Percentiles rank a stretch among this genome's conserved stretches.
Conservation (phyloP, 2,329 filamentous ascomycete species). For the Epichloe typhina region DNA sequence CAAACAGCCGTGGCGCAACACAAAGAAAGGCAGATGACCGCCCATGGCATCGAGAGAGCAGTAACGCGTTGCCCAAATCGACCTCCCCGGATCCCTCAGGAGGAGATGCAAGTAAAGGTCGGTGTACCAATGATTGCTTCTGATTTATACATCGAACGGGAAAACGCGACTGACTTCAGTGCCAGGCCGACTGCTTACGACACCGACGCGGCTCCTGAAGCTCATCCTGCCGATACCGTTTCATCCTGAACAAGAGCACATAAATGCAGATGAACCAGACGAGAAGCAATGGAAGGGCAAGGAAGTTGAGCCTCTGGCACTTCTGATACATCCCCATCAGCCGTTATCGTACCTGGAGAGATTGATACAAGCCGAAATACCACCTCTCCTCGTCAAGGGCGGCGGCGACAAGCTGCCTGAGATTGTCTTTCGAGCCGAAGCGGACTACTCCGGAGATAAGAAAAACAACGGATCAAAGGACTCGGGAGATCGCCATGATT, state of each 20-base stretch:
- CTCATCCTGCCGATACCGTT: constrained; percentile 59
- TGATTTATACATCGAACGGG: too few species aligned
- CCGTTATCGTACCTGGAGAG: constrained; percentile 83
- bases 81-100: constrained; percentile 14
- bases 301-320: constrained; percentile 63
- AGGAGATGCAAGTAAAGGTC: constrained; percentile 20
- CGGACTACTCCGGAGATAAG: constrained; percentile 41
- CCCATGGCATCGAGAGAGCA: constrained; percentile 54
- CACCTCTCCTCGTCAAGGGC: constrained; percentile 50
- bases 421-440: constrained; percentile 70
- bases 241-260: constrained; percentile 23
- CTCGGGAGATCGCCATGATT: constrained; percentile 17
- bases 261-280: constrained; percentile 28
- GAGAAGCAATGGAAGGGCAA: constrained; percentile 19
- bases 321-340: constrained; percentile 80
- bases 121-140: neutral
- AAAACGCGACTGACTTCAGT: neutral
- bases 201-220: constrained; percentile 68
- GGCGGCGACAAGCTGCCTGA: constrained; percentile 56
- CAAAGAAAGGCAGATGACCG: constrained; percentile 45
- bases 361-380: constrained; percentile 77
- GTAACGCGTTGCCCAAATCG: constrained; percentile 25
- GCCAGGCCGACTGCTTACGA: constrained; percentile 62
- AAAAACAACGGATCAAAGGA: neutral
- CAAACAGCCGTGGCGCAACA: constrained; percentile 13